A percentile compares a stretch with the other conserved stretches of the same genome.
Conservation (phyloP, 148 eudicot species). For the Nyssa sinensis region DNA sequence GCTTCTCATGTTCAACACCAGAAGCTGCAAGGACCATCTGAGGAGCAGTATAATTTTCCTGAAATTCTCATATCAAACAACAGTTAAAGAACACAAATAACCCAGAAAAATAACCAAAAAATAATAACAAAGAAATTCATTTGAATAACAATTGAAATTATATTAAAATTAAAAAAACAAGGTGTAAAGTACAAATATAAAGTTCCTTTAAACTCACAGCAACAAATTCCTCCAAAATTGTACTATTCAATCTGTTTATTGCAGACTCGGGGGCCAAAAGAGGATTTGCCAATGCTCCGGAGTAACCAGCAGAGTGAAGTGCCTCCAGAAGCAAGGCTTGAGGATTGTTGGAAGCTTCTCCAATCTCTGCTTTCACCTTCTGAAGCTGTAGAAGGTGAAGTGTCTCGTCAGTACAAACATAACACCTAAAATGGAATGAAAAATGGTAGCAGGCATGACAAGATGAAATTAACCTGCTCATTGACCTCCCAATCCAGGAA, state of each 20-base stretch:
- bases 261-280: constrained; percentile 82
- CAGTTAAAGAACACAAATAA: constrained; percentile 4
- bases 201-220: constrained; percentile 51
- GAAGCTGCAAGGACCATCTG: constrained; percentile 94
- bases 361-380: constrained; percentile 73
- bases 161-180: background rate
- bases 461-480: constrained; percentile 59
- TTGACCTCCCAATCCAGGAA: constrained; percentile 97
- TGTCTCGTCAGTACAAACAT: constrained; percentile 1
- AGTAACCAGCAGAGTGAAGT: constrained; percentile 84
- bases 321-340: constrained; percentile 81
- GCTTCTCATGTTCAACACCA: constrained; percentile 87
- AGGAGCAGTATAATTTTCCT: constrained; percentile 89
- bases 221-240: constrained; percentile 72
- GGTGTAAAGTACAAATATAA: background rate
- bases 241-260: constrained; percentile 52
- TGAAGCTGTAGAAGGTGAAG: constrained; percentile 44
- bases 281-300: constrained; percentile 68
- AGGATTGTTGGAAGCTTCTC: constrained; percentile 78
- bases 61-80: constrained; percentile 19
- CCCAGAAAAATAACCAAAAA: background rate
- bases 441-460: background rate
- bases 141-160: background rate
- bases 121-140: background rate
- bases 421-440: background rate